Base-by-base conservation (phyloP, 306 rosid genomes). In the Glycine soja region DNA sequence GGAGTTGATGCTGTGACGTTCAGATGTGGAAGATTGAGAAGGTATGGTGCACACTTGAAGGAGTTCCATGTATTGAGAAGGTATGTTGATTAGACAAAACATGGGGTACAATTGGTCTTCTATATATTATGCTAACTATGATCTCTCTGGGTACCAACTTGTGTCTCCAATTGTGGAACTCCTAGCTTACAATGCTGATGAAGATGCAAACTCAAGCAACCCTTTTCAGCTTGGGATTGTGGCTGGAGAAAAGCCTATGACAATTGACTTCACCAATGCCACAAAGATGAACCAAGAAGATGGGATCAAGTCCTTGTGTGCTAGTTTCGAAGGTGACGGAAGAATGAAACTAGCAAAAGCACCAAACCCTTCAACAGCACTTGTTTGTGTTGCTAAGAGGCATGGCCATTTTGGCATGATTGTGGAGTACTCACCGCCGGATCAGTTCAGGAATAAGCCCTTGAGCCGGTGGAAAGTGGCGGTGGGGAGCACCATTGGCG, bases 51-150 rank as follows among this genome's bases (percentile, higher is more conserved):
- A 1, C 57, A 83, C 42, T 80, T 95, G 10, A 90, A 88, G 82
- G 98, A 95, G 63, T 95, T 95, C 98, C 99, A 42, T 93, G 98
- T 80, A 95, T 88, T 12, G 98, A 95, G 77, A 91, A 98, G 73
- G 95, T 90, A 86, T 95, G 90, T 47, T 95, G 58, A 88, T 95
- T 6, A 85, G 88, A 48, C 92, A 93, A 76, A 93, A 88, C 38
- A 74, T 95, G 88, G 99, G 90, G 3, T 59, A 79, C n/a, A 88
- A 95, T 30, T 93, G 96, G 97, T 89, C 97, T 74, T 85, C 90
- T 47, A 77, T 90, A 32, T 95, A 93, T 81, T 92, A 86, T 79
- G 43, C 86, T 43, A 89, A 89, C 85, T 93, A 91, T 80, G 88
- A 89, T 80, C 74, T 95, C 70, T 85, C 96, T 3, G 91, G 92